phyloP scores from a whole-genome alignment of 495 filamentous ascomycete genomes.

The Clohesyomyces aquaticus region DNA sequence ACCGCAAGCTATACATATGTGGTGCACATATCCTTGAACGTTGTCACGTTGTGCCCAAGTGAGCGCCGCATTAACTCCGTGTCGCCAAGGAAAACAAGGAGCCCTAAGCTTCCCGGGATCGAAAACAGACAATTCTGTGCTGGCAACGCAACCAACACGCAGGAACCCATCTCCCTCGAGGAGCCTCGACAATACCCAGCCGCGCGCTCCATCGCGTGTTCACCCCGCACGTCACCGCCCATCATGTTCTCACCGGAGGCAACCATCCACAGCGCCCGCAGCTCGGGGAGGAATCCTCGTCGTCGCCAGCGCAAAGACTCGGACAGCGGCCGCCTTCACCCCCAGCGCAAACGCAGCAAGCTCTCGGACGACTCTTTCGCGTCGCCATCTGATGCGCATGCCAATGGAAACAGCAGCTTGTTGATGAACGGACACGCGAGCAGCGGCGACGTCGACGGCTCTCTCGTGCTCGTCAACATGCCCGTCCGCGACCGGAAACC shows the following conservation, averaged over 20 bases:
- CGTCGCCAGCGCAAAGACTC: conserved; percentile 48
- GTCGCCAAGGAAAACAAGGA: conserved; percentile 4
- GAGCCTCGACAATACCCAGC: not conserved
- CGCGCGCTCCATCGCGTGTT: conserved; percentile 36
- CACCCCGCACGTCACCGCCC: not conserved
- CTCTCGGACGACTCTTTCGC: conserved; percentile 43
- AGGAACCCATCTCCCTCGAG: conserved; percentile 1
- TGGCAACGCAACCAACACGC: conserved; percentile 17
- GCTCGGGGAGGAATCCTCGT: conserved; percentile 43
- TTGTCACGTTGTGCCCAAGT: no score
- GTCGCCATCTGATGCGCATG: conserved; percentile 18
- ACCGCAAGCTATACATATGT: no score
- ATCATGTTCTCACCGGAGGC: conserved; percentile 42
- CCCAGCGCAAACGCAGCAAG: conserved; percentile 48
- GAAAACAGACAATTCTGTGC: conserved; percentile 1
- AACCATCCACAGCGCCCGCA: conserved; percentile 30
- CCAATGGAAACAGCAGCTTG: conserved; percentile 36
- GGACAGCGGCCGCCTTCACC: conserved; percentile 41
- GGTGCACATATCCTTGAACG: no score
- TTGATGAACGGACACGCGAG: conserved; percentile 42
- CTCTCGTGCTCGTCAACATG: conserved; percentile 37
- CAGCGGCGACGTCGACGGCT: conserved; percentile 22
- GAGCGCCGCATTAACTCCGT: not conserved
- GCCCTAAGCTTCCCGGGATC: not conserved
- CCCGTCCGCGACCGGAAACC: conserved; percentile 45